phyloP scores from a whole-genome alignment of 371 early-diverging fungal genomes.

The Mucor lusitanicus region DNA sequence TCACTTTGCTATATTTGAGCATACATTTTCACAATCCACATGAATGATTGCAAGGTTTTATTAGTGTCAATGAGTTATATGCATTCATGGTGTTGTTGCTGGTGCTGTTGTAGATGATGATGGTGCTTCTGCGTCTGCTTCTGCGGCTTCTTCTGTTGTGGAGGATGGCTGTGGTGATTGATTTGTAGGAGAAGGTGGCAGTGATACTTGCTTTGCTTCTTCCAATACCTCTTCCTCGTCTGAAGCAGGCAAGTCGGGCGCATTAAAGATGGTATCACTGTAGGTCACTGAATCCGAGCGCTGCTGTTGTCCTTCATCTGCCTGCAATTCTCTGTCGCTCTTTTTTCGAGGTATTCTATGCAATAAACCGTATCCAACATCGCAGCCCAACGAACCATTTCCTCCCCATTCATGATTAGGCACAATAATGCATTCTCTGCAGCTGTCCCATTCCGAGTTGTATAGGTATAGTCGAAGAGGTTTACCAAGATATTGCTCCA shows the following conservation, averaged over 20 bases:
- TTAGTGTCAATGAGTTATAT: not conserved
- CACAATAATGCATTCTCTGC: slow-evolving; percentile 69
- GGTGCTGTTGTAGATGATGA: not conserved
- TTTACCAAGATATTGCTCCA: slow-evolving; percentile 58
- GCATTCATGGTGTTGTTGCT: not conserved
- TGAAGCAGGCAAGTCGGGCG: slow-evolving; percentile 17
- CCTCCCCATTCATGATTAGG: slow-evolving; percentile 77
- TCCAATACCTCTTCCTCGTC: slow-evolving; percentile 1
- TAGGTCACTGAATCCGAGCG: slow-evolving; percentile 9
- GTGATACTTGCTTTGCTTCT: slow-evolving; percentile 13
- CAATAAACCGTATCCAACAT: slow-evolving; percentile 65
- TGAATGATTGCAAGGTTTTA: not conserved
- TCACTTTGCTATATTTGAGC: not conserved
- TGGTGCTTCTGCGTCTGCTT: not conserved
- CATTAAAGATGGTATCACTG: slow-evolving; percentile 28
- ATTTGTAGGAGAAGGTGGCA: slow-evolving; percentile 17
- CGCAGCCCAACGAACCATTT: slow-evolving; percentile 68
- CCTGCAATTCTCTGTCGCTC: slow-evolving; percentile 1
- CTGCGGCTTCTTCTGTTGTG: not conserved
- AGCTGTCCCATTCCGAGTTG: slow-evolving; percentile 64
- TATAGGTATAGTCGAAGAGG: slow-evolving; percentile 64
- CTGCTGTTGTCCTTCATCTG: slow-evolving; percentile 6
- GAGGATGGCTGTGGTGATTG: not conserved
- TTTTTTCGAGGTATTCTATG: slow-evolving; percentile 32
- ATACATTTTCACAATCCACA: not conserved